These are phyloP conservation scores for Oropetium thomaeum DNA, from an alignment of 176 grass and related monocot species.

Conservation along the genomic window DNA sequence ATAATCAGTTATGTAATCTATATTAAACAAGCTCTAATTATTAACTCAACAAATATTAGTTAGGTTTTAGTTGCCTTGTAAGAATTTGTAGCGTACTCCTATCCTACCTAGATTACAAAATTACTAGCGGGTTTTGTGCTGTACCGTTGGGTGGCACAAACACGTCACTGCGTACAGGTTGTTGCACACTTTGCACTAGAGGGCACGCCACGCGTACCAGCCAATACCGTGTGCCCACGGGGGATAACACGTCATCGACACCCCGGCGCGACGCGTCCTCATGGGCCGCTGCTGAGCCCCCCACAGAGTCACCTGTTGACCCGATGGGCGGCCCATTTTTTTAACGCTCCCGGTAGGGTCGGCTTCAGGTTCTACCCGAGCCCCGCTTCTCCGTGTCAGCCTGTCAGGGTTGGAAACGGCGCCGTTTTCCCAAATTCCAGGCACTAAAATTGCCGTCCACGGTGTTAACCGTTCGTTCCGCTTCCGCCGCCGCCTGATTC, in stretches of 20 bases:
- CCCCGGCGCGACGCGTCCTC: not conserved
- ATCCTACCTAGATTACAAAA: not conserved
- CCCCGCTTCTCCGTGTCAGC: not conserved
- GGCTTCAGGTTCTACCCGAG: fast-evolving
- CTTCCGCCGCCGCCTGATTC: not conserved
- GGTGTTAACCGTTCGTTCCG: not conserved
- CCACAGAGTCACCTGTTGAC: not conserved
- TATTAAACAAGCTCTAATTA: no score
- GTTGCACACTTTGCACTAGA: not conserved
- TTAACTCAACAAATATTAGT: no score
- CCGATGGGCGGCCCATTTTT: not conserved
- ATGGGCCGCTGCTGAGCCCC: not conserved
- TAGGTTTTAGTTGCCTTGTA: not conserved
- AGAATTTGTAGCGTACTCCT: not conserved
- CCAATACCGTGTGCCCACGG: constrained; percentile 16
- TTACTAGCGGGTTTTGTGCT: not conserved
- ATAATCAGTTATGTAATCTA: no score
- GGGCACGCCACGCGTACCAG: constrained; percentile 18
- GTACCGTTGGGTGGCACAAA: not conserved
- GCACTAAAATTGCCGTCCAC: not conserved
- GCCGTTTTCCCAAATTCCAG: constrained; percentile 12
- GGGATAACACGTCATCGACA: not conserved
- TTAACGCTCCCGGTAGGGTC: not conserved
- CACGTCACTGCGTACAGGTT: not conserved
- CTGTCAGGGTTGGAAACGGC: not conserved